Conservation (phyloP, 2,329 filamentous ascomycete genomes). For the Calonectria leucothoes region DNA sequence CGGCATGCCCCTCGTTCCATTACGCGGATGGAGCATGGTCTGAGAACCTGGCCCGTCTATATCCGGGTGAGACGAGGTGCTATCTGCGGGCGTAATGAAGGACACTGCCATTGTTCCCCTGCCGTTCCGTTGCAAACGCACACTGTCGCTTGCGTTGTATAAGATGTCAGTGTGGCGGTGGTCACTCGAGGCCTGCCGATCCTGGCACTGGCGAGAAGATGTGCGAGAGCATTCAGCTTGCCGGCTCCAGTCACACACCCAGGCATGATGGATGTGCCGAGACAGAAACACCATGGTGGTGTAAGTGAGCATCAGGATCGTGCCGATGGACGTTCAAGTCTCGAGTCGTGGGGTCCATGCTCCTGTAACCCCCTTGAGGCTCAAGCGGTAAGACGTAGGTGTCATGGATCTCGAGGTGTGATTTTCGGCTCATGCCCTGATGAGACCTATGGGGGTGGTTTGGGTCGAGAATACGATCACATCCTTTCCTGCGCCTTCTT, state of each 20-base stretch:
- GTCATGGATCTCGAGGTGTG: constrained; percentile 26
- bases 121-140: constrained; percentile 29
- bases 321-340: constrained; percentile 17
- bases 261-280: neutral
- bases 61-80: constrained; percentile 37
- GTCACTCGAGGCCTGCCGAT: neutral
- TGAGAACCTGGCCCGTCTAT: constrained; percentile 36
- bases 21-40: constrained; percentile 44
- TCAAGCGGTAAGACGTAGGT: constrained; percentile 37
- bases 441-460: neutral
- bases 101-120: constrained; percentile 36
- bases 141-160: constrained; percentile 30
- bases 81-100: constrained; percentile 23
- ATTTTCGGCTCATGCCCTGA: neutral
- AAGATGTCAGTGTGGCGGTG: constrained; percentile 35
- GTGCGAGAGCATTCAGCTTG: constrained; percentile 1
- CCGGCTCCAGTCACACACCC: neutral
- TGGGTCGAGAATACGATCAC: neutral
- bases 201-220: neutral
- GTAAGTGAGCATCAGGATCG: neutral
- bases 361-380: constrained; percentile 26
- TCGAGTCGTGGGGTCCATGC: constrained; percentile 33
- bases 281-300: neutral
- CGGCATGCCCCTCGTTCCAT: constrained; percentile 39
- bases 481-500: neutral